A percentile compares a stretch with the other conserved stretches of the same genome.
phyloP scores from a whole-genome alignment of 441 rosid species.

The Adansonia gregorii region DNA sequence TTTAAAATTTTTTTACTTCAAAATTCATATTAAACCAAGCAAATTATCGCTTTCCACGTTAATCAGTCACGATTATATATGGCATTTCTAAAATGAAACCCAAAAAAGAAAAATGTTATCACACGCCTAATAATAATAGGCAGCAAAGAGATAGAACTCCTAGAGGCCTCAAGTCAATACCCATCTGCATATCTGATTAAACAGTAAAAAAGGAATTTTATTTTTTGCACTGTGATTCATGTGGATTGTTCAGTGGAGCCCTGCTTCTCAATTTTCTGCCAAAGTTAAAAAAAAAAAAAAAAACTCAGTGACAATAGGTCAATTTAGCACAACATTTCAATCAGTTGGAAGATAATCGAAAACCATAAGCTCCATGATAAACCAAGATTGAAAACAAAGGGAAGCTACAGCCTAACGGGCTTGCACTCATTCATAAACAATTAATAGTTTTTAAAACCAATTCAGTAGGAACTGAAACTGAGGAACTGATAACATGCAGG shows the following conservation, averaged over 20 bases:
- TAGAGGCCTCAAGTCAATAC: neutral
- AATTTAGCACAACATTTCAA: neutral
- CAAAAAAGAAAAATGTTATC: too few species aligned
- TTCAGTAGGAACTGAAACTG: neutral
- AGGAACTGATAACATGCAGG: neutral
- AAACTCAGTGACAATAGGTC: neutral
- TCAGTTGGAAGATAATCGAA: neutral
- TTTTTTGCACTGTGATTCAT: slow-evolving; percentile 23
- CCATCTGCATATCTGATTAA: too few species aligned
- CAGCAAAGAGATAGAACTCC: neutral
- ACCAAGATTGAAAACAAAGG: neutral
- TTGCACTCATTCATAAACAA: slow-evolving; percentile 8
- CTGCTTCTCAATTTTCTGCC: slow-evolving; percentile 51
- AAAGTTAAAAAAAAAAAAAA: neutral
- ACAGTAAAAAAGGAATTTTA: too few species aligned
- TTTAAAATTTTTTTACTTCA: too few species aligned
- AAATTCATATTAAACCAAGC: too few species aligned
- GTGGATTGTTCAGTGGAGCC: slow-evolving; percentile 38
- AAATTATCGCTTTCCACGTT: too few species aligned
- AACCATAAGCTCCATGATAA: neutral
- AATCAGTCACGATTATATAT: neutral
- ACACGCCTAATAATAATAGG: too few species aligned
- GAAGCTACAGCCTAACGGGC: neutral
- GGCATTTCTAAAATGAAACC: neutral
- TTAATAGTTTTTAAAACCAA: neutral